Conservation (phyloP, 495 filamentous ascomycete genomes). For the Penicillium nucicola region DNA sequence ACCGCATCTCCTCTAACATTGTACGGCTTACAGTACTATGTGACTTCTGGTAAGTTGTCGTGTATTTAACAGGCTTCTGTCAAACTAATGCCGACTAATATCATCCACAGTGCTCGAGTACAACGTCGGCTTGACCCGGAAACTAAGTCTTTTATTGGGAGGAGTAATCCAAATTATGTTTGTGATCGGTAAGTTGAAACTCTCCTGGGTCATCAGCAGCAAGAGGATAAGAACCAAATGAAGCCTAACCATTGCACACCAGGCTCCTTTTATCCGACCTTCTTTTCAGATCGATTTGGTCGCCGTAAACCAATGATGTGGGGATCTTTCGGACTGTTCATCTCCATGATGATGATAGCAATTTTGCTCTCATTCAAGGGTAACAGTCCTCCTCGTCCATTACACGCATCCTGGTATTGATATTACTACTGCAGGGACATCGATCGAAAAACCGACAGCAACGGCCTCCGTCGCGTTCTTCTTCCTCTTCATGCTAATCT, state of each 20-base stretch:
- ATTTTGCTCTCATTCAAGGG: slow-evolving; percentile 34
- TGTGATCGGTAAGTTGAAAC: slow-evolving; percentile 22
- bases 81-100: not conserved
- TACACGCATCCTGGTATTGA: not conserved
- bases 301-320: slow-evolving; percentile 53
- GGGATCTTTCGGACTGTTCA: slow-evolving; percentile 39
- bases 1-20: not conserved
- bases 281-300: slow-evolving; percentile 44
- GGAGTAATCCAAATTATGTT: slow-evolving; percentile 45
- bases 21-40: slow-evolving; percentile 33
- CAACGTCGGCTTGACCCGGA: slow-evolving; percentile 46
- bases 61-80: not conserved
- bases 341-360: slow-evolving; percentile 47
- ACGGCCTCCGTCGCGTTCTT: slow-evolving; percentile 40
- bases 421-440: slow-evolving; percentile 17
- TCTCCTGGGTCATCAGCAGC: not conserved
- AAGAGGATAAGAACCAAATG: not conserved
- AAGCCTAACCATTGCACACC: not conserved
- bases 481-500: slow-evolving; percentile 48
- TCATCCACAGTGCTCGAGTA: slow-evolving; percentile 35
- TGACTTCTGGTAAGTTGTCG: slow-evolving; percentile 32
- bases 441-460: slow-evolving; percentile 28
- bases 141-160: slow-evolving; percentile 45
- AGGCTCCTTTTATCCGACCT: slow-evolving; percentile 33
- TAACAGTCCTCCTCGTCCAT: too few species aligned